phyloP scores from a whole-genome alignment of 176 grass and related monocot species.

The Bonia amplexicaulis region DNA sequence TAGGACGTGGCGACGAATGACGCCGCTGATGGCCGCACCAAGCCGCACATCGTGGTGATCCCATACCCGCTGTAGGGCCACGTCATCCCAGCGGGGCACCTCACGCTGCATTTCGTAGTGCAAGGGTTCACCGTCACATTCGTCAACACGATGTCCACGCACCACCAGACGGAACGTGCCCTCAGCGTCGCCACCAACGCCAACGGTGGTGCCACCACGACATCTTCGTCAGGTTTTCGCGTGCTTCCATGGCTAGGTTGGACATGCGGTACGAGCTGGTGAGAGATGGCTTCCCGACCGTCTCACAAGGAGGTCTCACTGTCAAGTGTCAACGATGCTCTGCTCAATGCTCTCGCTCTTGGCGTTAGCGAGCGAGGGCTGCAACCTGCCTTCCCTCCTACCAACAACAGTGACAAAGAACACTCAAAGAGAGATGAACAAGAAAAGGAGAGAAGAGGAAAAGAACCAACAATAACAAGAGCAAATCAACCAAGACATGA shows the following conservation, averaged over 20 bases:
- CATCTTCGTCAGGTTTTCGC: not conserved
- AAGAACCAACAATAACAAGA: too few relatives aligned
- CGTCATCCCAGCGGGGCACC: conserved; percentile 60
- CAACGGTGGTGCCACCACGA: not conserved
- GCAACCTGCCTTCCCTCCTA: too few relatives aligned
- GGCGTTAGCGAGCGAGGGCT: too few relatives aligned
- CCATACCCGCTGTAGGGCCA: conserved; percentile 67
- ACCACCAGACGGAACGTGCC: conserved; percentile 36
- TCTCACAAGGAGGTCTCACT: too few relatives aligned
- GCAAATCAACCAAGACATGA: too few relatives aligned
- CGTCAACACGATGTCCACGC: conserved; percentile 60
- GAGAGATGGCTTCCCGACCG: conserved; percentile 40
- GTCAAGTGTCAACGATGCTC: too few relatives aligned
- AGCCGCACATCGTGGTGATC: conserved; percentile 59
- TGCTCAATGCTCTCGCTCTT: too few relatives aligned
- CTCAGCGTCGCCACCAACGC: not conserved
- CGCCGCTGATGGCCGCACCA: not conserved
- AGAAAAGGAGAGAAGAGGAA: too few relatives aligned
- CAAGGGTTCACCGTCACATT: conserved; percentile 60
- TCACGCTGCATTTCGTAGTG: conserved; percentile 37
- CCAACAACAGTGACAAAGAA: too few relatives aligned
- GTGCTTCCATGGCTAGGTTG: too few relatives aligned
- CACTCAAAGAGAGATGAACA: too few relatives aligned
- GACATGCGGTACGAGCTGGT: conserved; percentile 59
- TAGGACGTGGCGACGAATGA: not conserved